Percentiles rank a stretch among this genome's conserved stretches.
Conservation (phyloP, 1,139 yeast genomes). For the Arxiozyma slooffiae region DNA sequence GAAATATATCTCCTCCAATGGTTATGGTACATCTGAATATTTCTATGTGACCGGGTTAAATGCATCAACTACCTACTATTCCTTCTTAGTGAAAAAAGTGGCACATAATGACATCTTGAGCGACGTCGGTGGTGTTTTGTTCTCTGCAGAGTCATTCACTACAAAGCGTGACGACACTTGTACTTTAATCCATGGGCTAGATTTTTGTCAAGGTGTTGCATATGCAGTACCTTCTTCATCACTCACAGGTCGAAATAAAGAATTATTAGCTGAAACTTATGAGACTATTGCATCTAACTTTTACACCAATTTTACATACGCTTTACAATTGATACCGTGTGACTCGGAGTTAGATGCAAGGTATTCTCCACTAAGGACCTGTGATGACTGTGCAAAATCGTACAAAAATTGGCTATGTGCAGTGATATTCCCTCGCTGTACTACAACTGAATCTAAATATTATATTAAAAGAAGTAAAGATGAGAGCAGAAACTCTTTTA, state of each 20-base stretch:
- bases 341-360: constrained; percentile 58
- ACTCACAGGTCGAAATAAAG: constrained; percentile 16
- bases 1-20: constrained; percentile 40
- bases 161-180: constrained; percentile 56
- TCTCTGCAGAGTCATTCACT: constrained; percentile 47
- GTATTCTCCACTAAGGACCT: constrained; percentile 64
- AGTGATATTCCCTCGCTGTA: constrained; percentile 82
- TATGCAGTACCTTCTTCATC: constrained; percentile 70
- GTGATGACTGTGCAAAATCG: constrained; percentile 60
- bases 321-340: constrained; percentile 70
- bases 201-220: constrained; percentile 73
- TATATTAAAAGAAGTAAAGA: constrained; percentile 41
- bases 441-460: constrained; percentile 40
- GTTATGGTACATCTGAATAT: constrained; percentile 43
- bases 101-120: constrained; percentile 32
- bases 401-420: constrained; percentile 88
- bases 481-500: constrained; percentile 52
- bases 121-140: constrained; percentile 58
- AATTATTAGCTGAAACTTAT: constrained; percentile 38
- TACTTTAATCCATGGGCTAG: constrained; percentile 60
- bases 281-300: constrained; percentile 51
- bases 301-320: constrained; percentile 61
- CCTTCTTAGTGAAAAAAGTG: constrained; percentile 45
- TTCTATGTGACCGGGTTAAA: constrained; percentile 55
- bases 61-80: constrained; percentile 53